Evolutionary conservation across 176 grass and related monocot species (phyloP).

Genomic region (Musa acuminata): DNA sequence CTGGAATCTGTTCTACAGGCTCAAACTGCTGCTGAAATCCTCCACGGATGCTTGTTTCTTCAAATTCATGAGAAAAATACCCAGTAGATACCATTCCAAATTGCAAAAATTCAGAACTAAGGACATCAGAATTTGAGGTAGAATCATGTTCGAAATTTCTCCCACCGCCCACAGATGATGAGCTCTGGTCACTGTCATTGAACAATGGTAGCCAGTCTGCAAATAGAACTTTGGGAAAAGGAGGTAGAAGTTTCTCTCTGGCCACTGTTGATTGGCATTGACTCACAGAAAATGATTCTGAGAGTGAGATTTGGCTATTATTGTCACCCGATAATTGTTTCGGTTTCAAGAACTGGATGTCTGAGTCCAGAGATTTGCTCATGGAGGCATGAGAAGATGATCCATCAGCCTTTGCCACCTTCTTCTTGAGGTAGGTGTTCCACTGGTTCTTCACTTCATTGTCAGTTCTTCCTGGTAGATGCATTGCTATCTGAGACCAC

Average conservation of each 20-base stretch:
- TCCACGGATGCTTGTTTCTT: constrained; percentile 35
- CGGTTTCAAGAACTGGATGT: constrained; percentile 16
- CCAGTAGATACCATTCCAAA: constrained; percentile 22
- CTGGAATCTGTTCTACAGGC: neutral
- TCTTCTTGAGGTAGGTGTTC: constrained; percentile 98
- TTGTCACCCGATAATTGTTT: constrained; percentile 20
- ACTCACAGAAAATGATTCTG: constrained; percentile 31
- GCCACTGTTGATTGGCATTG: neutral
- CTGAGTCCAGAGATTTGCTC: constrained; percentile 19
- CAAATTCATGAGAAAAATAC: constrained; percentile 33
- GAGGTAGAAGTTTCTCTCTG: constrained; percentile 22
- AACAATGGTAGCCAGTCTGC: constrained; percentile 53
- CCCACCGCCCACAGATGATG: neutral
- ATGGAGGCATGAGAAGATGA: constrained; percentile 23
- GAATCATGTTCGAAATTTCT: constrained; percentile 16
- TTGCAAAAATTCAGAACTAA: constrained; percentile 24
- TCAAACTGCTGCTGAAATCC: constrained; percentile 54
- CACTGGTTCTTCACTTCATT: constrained; percentile 99
- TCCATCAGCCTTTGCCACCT: constrained; percentile 28
- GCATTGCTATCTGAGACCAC: constrained; percentile 86
- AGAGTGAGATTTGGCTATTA: constrained; percentile 20
- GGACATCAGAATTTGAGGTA: constrained; percentile 10
- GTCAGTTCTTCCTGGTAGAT: constrained; percentile 82
- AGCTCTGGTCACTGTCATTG: constrained; percentile 24
- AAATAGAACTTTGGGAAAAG: constrained; percentile 71